Conservation (phyloP, 139 green algal species). For the Desmodesmus armatus region DNA sequence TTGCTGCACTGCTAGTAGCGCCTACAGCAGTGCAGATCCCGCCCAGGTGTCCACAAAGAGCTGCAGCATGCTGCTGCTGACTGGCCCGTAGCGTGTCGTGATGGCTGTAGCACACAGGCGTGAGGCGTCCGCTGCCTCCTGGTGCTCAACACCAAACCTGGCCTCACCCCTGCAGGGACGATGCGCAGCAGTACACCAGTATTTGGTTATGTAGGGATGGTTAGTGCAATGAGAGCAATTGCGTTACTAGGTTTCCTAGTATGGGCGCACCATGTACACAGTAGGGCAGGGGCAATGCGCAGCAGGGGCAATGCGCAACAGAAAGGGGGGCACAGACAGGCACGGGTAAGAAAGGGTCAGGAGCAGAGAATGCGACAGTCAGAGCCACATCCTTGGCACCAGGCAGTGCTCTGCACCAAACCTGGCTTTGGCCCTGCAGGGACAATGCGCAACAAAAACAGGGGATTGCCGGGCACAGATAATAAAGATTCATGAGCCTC, state of each 20-base stretch:
- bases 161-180: slow-evolving; percentile 11
- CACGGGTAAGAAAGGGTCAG: too few species aligned
- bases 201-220: neutral
- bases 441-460: too few species aligned
- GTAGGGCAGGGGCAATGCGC: too few species aligned
- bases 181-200: neutral
- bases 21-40: slow-evolving; percentile 32
- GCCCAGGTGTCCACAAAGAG: slow-evolving; percentile 41
- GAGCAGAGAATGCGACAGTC: too few species aligned
- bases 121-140: slow-evolving; percentile 26
- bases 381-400: too few species aligned
- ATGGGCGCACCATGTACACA: neutral
- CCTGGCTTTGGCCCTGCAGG: slow-evolving; percentile 12
- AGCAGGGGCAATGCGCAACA: too few species aligned
- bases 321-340: too few species aligned
- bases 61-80: slow-evolving; percentile 12
- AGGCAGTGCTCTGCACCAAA: slow-evolving; percentile 34
- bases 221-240: neutral
- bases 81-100: slow-evolving; percentile 4
- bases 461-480: too few species aligned
- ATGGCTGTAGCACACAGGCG: slow-evolving; percentile 13
- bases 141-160: slow-evolving; percentile 24
- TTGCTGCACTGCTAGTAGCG: too few species aligned
- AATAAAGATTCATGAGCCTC: too few species aligned
- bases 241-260: neutral